Evolutionary conservation across 2,329 filamentous ascomycete genomes (phyloP), one percentile per base, ranked within the genome.

Genomic region (Curvularia hawaiiensis): DNA sequence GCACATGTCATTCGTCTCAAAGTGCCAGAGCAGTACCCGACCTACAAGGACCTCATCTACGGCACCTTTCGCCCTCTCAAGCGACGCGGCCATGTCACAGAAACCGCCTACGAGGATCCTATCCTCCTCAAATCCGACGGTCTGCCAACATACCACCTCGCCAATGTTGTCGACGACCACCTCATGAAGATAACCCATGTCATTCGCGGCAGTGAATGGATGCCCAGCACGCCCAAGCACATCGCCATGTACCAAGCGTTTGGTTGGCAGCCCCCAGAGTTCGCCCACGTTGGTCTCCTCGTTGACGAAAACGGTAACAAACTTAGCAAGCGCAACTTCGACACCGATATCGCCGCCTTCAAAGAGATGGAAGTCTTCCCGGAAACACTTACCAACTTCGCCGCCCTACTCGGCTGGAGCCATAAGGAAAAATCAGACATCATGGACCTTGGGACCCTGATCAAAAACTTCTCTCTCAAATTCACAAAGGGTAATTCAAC

Each of bases 111-210:
- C 62, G 91, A 95, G 64, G 93, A 98, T 70, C 94, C 92, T 20
- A 90, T 99, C 59, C 81, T 99, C 40, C 80, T 97, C 59, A 99
- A 99, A 76, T 89, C 88, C 0, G 95, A 99, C 73, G 93, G 92
- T 0, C 90, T 90, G 63, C 95, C 95, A 0, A 99, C 96, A 0
- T 99, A 99, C 71, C 95, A 99, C 76, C 88, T 99, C 60, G 95
- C 95, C 4, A 99, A 98, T 71, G 94, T 99, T 9, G 89, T 99
- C 4, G 95, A 99, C 71, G 95, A 99, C 71, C 91, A 97, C 75
- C 82, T 90, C 59, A 99, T 99, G 95, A 80, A 91, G 58, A 96
- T 99, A 65, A 97, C 93, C 0, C 94, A 98, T 76, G 95, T 99
- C 14, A 90, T 99, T 57, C 88, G 95, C 41, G 95, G 94, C 52